Conservation (phyloP, 2,329 filamentous ascomycete genomes). For the Didymella exigua region DNA sequence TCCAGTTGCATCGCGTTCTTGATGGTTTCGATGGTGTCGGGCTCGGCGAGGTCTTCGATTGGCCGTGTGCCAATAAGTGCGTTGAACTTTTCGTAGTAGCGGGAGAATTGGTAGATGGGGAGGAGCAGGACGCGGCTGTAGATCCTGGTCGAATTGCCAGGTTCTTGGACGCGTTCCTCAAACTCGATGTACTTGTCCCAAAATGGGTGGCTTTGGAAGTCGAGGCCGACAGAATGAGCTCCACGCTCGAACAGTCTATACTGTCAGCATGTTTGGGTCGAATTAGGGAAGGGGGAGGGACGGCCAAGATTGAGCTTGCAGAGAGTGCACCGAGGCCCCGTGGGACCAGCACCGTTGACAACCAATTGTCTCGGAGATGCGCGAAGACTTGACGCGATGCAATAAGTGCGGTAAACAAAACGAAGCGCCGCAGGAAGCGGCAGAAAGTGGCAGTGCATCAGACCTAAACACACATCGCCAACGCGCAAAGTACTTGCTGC, state of each 20-base stretch:
- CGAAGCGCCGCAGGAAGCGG: conserved; percentile 48
- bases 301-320: conserved; percentile 26
- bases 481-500: conserved; percentile 21
- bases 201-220: conserved; percentile 93
- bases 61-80: conserved; percentile 74
- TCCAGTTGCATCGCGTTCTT: conserved; percentile 74
- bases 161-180: conserved; percentile 73
- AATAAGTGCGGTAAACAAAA: conserved; percentile 27
- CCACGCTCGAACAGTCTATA: conserved; percentile 89
- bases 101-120: conserved; percentile 92
- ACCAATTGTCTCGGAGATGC: conserved; percentile 16
- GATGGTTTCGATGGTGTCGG: conserved; percentile 71
- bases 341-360: conserved; percentile 21
- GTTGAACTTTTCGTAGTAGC: conserved; percentile 92
- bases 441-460: conserved; percentile 30
- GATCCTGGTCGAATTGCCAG: conserved; percentile 76
- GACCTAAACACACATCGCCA: conserved; percentile 22
- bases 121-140: conserved; percentile 83
- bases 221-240: conserved; percentile 81
- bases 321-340: conserved; percentile 17
- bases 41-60: conserved; percentile 71
- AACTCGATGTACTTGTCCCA: conserved; percentile 99
- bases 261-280: conserved; percentile 17
- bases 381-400: conserved; percentile 21
- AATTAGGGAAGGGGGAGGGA: conserved; percentile 7